Conservation (phyloP, 345 rosid genomes). For the Syzygium aromaticum region DNA sequence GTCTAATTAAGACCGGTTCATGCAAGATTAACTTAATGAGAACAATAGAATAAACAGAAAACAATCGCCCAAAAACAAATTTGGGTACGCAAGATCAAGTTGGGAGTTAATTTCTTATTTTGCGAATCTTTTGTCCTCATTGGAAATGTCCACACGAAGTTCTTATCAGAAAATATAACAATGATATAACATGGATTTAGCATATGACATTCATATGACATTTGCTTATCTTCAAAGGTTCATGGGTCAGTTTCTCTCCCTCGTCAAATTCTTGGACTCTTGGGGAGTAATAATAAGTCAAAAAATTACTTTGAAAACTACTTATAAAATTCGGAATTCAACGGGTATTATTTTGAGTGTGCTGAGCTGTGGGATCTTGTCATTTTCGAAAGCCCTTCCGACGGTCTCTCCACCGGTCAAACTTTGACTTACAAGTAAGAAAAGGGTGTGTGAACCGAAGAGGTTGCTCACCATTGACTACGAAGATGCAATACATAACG, state of each 20-base stretch:
- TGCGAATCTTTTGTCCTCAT: not conserved
- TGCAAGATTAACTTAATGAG: rapidly evolving
- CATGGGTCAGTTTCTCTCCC: not conserved
- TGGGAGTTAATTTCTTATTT: not conserved
- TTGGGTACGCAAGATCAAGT: not conserved
- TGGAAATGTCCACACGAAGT: not conserved
- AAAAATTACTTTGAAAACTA: not conserved
- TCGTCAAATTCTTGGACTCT: not conserved
- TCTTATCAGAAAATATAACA: not conserved
- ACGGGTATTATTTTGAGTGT: not conserved
- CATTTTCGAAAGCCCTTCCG: not conserved
- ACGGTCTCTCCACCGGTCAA: not conserved
- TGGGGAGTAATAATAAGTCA: not conserved
- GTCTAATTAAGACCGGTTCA: not conserved
- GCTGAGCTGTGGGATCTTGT: not conserved
- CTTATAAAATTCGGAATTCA: not conserved
- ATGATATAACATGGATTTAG: not conserved
- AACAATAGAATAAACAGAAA: not conserved
- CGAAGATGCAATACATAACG: not conserved
- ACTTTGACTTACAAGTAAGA: not conserved
- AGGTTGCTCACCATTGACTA: not conserved
- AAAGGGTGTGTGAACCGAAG: not conserved
- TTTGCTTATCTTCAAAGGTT: not conserved
- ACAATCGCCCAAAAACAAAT: not conserved
- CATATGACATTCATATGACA: not conserved